Evolutionary conservation across 345 rosid species (phyloP).

Genomic region (Eucalyptus dawsonii): DNA sequence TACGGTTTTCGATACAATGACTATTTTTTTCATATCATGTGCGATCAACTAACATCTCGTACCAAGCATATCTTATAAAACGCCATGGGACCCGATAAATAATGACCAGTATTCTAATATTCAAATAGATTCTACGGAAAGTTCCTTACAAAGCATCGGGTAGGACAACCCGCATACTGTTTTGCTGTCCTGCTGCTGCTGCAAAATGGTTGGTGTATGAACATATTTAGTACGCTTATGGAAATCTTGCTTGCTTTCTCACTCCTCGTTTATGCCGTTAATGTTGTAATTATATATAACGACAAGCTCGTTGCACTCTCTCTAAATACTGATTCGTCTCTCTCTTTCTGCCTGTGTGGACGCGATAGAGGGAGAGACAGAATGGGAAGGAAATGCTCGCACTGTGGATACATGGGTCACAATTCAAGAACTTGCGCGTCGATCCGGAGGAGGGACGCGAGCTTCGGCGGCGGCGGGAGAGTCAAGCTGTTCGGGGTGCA

Average conservation of each 20-base stretch:
- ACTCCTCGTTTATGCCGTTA: not conserved
- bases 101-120: not conserved
- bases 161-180: not conserved
- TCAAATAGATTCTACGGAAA: not conserved
- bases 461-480: not conserved
- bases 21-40: not conserved
- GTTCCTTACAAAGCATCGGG: not conserved
- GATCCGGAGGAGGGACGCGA: not conserved
- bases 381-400: conserved; percentile 28
- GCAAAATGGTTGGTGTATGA: not conserved
- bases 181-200: not conserved
- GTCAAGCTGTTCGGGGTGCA: conserved; percentile 19
- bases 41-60: not conserved
- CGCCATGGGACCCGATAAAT: not conserved
- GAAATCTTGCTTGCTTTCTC: not conserved
- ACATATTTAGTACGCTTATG: not conserved
- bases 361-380: not conserved
- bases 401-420: conserved; percentile 20
- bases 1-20: not conserved
- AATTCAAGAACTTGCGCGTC: conserved; percentile 19
- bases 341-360: not conserved
- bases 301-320: not conserved
- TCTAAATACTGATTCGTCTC: not conserved
- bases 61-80: not conserved
- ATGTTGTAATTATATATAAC: not conserved